Evolutionary conservation across 805 yeast genomes (phyloP).

Genomic region (Ogataea thermomethanolica): DNA sequence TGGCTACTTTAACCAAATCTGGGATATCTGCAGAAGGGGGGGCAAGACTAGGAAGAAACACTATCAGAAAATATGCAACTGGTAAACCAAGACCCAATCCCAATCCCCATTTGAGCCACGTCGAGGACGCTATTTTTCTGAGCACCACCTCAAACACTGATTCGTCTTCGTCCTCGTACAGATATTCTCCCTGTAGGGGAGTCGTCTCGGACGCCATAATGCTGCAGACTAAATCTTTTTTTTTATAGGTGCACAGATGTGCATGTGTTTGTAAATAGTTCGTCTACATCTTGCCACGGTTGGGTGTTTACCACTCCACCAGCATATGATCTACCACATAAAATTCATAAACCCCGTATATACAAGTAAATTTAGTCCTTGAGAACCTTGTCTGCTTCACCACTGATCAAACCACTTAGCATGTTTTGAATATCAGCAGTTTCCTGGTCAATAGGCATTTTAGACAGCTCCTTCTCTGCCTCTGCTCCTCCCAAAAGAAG

Average conservation of each 20-base stretch:
- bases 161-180: constrained; percentile 18
- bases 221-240: background rate
- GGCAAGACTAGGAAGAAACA: constrained; percentile 31
- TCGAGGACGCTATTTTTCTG: constrained; percentile 10
- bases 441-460: constrained; percentile 56
- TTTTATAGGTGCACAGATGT: background rate
- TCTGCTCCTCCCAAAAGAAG: constrained; percentile 64
- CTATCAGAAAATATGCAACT: constrained; percentile 25
- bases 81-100: constrained; percentile 20
- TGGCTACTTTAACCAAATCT: constrained; percentile 22
- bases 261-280: background rate
- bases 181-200: constrained; percentile 7
- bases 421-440: constrained; percentile 52
- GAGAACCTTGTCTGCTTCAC: constrained; percentile 12
- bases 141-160: background rate
- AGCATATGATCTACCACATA: no score
- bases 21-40: constrained; percentile 32
- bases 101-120: constrained; percentile 10
- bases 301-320: no score
- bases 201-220: constrained; percentile 9
- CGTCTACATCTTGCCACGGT: no score
- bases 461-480: constrained; percentile 44
- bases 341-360: constrained; percentile 1
- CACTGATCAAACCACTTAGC: constrained; percentile 19
- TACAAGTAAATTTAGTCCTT: constrained; percentile 2